phyloP scores from a whole-genome alignment of 2,329 filamentous ascomycete genomes.

The Alternaria consortialis region DNA sequence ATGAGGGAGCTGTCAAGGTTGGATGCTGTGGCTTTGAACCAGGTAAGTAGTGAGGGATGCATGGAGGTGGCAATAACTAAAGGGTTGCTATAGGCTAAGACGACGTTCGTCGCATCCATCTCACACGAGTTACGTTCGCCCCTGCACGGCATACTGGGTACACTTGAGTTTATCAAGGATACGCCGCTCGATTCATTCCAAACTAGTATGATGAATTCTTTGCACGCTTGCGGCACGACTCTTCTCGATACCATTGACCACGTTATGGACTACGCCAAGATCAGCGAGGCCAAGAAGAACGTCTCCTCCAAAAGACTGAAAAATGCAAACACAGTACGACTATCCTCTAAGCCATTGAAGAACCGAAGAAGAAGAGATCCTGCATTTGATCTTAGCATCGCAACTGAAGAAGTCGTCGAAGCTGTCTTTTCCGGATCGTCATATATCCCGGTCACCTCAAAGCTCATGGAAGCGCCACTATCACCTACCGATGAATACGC shows the following conservation, averaged over 20 bases:
- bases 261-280: slow-evolving; percentile 43
- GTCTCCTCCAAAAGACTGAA: slow-evolving; percentile 48
- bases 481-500: slow-evolving; percentile 13
- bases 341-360: slow-evolving; percentile 45
- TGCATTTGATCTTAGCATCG: slow-evolving; percentile 33
- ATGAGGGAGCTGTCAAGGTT: slow-evolving; percentile 65
- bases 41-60: slow-evolving; percentile 14
- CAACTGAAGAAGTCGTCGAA: slow-evolving; percentile 36
- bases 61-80: neutral
- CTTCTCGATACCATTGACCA: slow-evolving; percentile 58
- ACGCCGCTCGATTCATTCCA: slow-evolving; percentile 53
- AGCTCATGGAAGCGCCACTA: slow-evolving; percentile 12
- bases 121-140: slow-evolving; percentile 62
- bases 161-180: slow-evolving; percentile 60
- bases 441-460: slow-evolving; percentile 26
- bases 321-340: slow-evolving; percentile 34
- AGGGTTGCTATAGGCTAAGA: slow-evolving; percentile 50
- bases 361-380: slow-evolving; percentile 23
- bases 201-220: slow-evolving; percentile 58
- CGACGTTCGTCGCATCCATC: slow-evolving; percentile 62
- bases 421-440: slow-evolving; percentile 48
- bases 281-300: slow-evolving; percentile 44
- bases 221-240: slow-evolving; percentile 57
- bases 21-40: slow-evolving; percentile 57
- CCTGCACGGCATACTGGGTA: slow-evolving; percentile 53